Conservation (phyloP, 164 flowering plant species). For the Annona cherimola region DNA sequence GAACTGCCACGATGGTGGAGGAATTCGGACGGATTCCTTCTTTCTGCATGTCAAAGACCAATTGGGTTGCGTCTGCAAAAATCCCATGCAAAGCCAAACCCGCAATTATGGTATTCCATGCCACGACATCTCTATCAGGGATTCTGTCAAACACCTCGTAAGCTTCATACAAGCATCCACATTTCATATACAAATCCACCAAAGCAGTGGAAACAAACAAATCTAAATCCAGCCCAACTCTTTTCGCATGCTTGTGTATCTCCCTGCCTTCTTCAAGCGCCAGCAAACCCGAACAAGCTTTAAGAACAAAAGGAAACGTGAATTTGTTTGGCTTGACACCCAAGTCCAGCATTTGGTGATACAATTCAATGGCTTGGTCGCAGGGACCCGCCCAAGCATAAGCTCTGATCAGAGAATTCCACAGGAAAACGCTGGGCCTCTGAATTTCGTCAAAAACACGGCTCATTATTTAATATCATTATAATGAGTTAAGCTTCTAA, state of each 20-base stretch:
- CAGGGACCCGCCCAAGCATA: slow-evolving; percentile 67
- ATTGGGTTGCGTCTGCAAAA: slow-evolving; percentile 18
- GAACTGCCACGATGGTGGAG: slow-evolving; percentile 50
- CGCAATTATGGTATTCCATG: slow-evolving; percentile 10
- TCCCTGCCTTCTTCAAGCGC: slow-evolving; percentile 39
- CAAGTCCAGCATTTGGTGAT: slow-evolving; percentile 32
- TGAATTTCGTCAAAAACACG: slow-evolving; percentile 45
- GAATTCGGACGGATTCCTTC: slow-evolving; percentile 39
- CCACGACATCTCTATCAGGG: slow-evolving; percentile 9
- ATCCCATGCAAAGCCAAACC: slow-evolving; percentile 7
- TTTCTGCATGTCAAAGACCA: slow-evolving; percentile 46
- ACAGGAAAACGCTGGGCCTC: slow-evolving; percentile 29
- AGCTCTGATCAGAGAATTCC: slow-evolving; percentile 59
- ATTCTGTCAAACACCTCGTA: slow-evolving; percentile 7
- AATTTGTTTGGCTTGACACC: slow-evolving; percentile 49
- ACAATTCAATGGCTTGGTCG: slow-evolving; percentile 40
- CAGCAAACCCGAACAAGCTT: slow-evolving; percentile 55
- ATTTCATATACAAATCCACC: slow-evolving; percentile 14
- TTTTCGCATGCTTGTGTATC: slow-evolving; percentile 9
- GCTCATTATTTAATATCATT: no score
- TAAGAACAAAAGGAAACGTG: slow-evolving; percentile 65
- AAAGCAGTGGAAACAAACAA: slow-evolving; percentile 10
- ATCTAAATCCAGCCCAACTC: slow-evolving; percentile 10
- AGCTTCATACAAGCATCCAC: slow-evolving; percentile 11
- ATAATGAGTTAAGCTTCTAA: no score